phyloP scores from a whole-genome alignment of 2,329 filamentous ascomycete genomes.

The Pseudopithomyces maydicus region DNA sequence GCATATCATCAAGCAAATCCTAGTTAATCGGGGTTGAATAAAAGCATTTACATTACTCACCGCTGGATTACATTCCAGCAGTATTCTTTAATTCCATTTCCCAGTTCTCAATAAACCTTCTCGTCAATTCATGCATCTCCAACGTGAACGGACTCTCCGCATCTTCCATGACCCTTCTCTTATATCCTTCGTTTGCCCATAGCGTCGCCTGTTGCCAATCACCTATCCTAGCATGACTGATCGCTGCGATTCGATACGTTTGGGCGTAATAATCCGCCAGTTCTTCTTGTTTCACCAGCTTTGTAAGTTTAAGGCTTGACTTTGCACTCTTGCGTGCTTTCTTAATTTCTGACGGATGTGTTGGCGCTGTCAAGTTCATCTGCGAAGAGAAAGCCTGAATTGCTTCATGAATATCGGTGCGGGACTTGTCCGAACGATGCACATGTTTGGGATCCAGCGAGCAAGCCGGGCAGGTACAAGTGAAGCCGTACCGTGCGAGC shows the following conservation, averaged over 20 bases:
- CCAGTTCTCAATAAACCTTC: conserved; percentile 35
- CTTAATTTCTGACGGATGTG: conserved; percentile 21
- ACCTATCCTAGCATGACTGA: conserved; percentile 34
- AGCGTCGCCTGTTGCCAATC: conserved; percentile 37
- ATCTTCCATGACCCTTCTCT: conserved; percentile 38
- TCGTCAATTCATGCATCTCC: conserved; percentile 39
- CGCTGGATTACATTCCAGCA: neutral
- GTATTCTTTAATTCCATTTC: conserved; percentile 12
- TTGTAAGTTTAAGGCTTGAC: conserved; percentile 30
- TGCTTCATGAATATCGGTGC: conserved; percentile 30
- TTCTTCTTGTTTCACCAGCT: conserved; percentile 38
- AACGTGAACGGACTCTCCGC: conserved; percentile 27
- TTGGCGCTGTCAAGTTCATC: conserved; percentile 25
- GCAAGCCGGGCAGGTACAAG: conserved; percentile 45
- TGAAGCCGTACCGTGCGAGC: conserved; percentile 43
- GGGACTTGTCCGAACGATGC: conserved; percentile 30
- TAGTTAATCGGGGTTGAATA: too few species aligned
- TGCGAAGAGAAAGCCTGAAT: conserved; percentile 33
- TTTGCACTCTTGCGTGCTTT: conserved; percentile 31
- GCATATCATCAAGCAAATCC: too few species aligned
- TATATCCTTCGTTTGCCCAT: conserved; percentile 41
- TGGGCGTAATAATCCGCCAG: conserved; percentile 42
- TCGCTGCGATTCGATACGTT: conserved; percentile 36
- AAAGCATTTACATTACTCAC: neutral
- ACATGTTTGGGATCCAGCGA: conserved; percentile 20